These are phyloP conservation scores for Trichoderma oligosporum DNA, from an alignment of 2,329 filamentous ascomycete genomes.

Conservation along the genomic window DNA sequence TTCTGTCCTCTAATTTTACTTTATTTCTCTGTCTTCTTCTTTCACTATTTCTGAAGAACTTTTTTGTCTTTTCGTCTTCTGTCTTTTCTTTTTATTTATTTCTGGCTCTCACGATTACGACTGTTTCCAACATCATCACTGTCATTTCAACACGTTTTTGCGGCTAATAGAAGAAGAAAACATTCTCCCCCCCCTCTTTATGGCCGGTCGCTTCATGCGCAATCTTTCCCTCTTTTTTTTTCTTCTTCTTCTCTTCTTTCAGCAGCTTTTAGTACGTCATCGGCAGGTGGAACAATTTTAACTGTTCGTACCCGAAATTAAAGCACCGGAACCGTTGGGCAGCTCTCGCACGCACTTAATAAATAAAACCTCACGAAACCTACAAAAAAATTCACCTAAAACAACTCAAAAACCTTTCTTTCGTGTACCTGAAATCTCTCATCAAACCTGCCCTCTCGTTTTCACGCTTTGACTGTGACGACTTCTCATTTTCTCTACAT, in stretches of 20 bases:
- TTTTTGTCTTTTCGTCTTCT: background rate
- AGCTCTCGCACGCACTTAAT: background rate
- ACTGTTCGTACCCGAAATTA: constrained; percentile 6
- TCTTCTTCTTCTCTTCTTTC: background rate
- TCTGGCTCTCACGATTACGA: background rate
- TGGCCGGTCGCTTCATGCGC: background rate
- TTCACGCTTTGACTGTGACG: background rate
- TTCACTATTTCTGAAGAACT: background rate
- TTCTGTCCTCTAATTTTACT: background rate
- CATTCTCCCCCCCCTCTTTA: background rate
- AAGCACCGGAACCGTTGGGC: background rate
- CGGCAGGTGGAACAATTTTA: background rate
- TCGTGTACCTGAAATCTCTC: background rate
- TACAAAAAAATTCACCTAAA: background rate
- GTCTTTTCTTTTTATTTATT: background rate
- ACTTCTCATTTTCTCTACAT: background rate
- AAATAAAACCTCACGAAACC: background rate
- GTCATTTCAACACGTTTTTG: background rate
- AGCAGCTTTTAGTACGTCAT: constrained; percentile 18
- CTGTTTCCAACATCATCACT: constrained; percentile 7
- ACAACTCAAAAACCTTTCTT: background rate
- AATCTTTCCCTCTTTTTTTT: background rate
- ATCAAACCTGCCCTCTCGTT: background rate
- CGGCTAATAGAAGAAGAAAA: background rate
- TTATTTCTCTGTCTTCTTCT: background rate